Base-by-base conservation (phyloP, 2,329 filamentous ascomycete genomes). In the Xylaria sp. region DNA sequence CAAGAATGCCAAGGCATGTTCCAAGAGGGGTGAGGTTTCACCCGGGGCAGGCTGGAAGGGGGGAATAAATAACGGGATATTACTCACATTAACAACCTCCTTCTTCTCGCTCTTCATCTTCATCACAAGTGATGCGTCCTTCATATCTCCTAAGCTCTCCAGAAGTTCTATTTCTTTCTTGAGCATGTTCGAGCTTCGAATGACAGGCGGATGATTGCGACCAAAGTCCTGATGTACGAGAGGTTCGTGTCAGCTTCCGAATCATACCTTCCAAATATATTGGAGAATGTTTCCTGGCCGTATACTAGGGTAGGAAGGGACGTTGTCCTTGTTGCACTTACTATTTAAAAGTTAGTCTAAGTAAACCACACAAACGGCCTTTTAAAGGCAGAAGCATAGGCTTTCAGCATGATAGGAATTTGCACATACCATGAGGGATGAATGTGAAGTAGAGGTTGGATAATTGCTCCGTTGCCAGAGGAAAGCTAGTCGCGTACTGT, bases 71-170 rank as follows among this genome's bases (percentile, higher is more conserved):
- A n/a, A n/a, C n/a, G n/a, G n/a, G n/a, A n/a, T n/a, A n/a, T n/a
- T n/a, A n/a, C n/a, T n/a, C n/a, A n/a, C n/a, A 63, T 92, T 83
- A 16, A 90, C 65, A 11, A 74, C 74, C 22, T 81, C 73, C 38
- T 74, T 72, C 57, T 77, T 75, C 41, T 84, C 81, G 3, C 78
- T 74, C 71, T 90, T 92, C 81, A 95, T 74, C 71, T 90, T 92
- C 81, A 95, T 87, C 66, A 96, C 88, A 21, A 87, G 81, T 19
- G 85, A 83, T 1, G 90, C 87, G 55, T 90, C 87, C 72, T 92
- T 92, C 89, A 96, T 93, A 65, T 94, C 90, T 2, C 86, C 87
- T 68, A 96, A 75, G 56, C 86, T 89, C 65, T 95, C 90, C 1
- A 96, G 81, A 61, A 95, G 79, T 41, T 90, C 88, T 62, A 93